Evolutionary conservation across 768 basidiomycete genomes (phyloP).

Genomic region (Podaxis sp.): DNA sequence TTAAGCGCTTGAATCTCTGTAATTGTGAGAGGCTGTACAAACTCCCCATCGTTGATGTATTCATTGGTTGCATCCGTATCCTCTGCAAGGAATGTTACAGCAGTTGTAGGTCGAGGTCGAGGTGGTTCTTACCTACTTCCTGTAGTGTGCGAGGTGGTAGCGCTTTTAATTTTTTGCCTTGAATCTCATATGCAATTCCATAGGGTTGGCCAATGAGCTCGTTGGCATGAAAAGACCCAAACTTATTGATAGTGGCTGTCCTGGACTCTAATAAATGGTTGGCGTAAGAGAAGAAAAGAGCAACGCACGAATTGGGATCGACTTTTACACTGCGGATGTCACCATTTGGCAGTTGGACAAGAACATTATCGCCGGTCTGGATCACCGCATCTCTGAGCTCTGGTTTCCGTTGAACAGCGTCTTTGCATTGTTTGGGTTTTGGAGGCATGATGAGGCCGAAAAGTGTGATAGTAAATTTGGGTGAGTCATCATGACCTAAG

Average conservation of each 20-base stretch:
- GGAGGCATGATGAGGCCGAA: neutral
- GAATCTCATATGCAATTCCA: constrained; percentile 86
- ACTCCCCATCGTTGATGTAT: constrained; percentile 82
- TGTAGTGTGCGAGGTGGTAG: constrained; percentile 60
- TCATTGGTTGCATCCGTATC: constrained; percentile 98
- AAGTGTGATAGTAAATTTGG: constrained; percentile 4
- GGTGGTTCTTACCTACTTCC: constrained; percentile 65
- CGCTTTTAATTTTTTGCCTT: constrained; percentile 61
- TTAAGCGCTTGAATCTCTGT: constrained; percentile 85
- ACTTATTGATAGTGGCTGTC: constrained; percentile 72
- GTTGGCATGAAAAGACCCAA: constrained; percentile 76
- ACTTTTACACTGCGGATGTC: constrained; percentile 73
- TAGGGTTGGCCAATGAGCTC: constrained; percentile 81
- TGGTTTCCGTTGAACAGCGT: neutral
- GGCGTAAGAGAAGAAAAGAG: neutral
- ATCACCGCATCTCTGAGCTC: constrained; percentile 31
- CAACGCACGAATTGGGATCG: constrained; percentile 64
- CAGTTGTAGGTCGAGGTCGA: neutral
- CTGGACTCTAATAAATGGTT: constrained; percentile 32
- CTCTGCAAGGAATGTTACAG: constrained; percentile 46
- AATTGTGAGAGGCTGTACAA: constrained; percentile 77
- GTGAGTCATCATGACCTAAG: constrained; percentile 1
- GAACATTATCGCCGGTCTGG: constrained; percentile 67
- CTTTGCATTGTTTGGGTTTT: constrained; percentile 2
- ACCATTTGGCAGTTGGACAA: constrained; percentile 76